Percentiles rank a stretch among this genome's conserved stretches.
Conservation (phyloP, 208 protist genomes). For the Leishmania aethiopica region DNA sequence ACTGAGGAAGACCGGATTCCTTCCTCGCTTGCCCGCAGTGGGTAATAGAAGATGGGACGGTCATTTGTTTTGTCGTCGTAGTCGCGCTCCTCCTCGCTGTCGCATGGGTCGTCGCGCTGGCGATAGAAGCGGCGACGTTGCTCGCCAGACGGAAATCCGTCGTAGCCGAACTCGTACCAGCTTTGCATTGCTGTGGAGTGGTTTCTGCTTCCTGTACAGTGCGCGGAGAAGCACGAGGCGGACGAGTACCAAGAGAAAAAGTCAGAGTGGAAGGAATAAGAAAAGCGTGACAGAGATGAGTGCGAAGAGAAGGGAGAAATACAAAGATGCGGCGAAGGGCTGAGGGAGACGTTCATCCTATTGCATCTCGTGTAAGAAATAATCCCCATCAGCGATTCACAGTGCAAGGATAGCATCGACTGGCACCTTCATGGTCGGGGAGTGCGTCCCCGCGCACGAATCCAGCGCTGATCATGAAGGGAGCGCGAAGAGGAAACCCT, state of each 20-base stretch:
- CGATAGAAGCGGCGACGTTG: slow-evolving; percentile 80
- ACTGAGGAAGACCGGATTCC: slow-evolving; percentile 19
- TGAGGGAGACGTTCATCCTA: neutral
- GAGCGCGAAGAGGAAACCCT: neutral
- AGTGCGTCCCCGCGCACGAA: neutral
- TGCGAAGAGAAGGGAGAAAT: neutral
- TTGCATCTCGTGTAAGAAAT: neutral
- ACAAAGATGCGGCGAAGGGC: neutral
- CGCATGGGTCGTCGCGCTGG: slow-evolving; percentile 83
- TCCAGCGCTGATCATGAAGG: neutral
- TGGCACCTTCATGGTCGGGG: neutral
- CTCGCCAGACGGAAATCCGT: slow-evolving; percentile 79
- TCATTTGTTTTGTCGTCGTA: slow-evolving; percentile 73
- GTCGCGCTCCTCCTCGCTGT: slow-evolving; percentile 82
- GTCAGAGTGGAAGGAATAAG: neutral
- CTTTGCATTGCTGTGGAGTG: slow-evolving; percentile 47
- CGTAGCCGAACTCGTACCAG: slow-evolving; percentile 88
- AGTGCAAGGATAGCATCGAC: neutral
- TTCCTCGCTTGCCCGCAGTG: slow-evolving; percentile 54
- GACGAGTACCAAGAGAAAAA: neutral
- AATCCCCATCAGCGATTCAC: neutral
- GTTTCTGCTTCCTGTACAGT: neutral
- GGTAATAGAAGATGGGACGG: slow-evolving; percentile 71
- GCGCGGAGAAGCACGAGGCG: slow-evolving; percentile 1
- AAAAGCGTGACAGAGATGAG: neutral